Evolutionary conservation across 345 rosid genomes (phyloP).

Genomic region (Populus tremula): DNA sequence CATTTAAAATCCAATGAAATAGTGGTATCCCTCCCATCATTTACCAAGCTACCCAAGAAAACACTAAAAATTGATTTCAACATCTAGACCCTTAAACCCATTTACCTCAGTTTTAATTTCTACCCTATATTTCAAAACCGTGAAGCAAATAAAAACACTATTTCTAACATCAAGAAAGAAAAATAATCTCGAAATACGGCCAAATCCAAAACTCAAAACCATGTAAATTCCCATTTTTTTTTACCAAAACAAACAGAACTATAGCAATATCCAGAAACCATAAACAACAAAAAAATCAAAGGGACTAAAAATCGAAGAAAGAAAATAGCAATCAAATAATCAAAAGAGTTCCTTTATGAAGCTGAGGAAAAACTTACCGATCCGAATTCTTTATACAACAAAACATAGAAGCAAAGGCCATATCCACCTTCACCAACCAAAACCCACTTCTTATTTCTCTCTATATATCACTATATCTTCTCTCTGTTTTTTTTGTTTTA

Average conservation of each 20-base stretch:
- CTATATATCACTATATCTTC: neutral
- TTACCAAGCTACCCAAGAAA: neutral
- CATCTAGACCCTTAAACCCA: neutral
- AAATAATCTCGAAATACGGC: neutral
- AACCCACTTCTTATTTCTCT: constrained; percentile 21
- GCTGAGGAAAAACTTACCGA: constrained; percentile 54
- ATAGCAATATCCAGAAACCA: neutral
- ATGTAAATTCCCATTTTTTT: neutral
- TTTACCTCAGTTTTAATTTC: neutral
- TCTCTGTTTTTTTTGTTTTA: too few species aligned
- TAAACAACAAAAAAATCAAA: neutral
- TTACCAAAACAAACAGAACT: neutral
- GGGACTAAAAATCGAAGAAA: neutral
- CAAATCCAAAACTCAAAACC: neutral
- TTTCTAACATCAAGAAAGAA: neutral
- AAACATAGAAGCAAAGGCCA: constrained; percentile 61
- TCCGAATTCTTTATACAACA: constrained; percentile 62
- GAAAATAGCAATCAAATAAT: neutral
- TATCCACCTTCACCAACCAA: constrained; percentile 31
- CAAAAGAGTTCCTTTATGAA: neutral
- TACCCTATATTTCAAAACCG: neutral
- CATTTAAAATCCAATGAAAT: constrained; percentile 1
- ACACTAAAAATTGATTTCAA: neutral
- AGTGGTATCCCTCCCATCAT: neutral
- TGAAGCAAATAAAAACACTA: neutral